Percentiles rank a stretch among this genome's conserved stretches.
These are phyloP conservation scores for Aspergillus chevalieri DNA, from an alignment of 2,329 filamentous ascomycete species.

Conservation along the genomic window DNA sequence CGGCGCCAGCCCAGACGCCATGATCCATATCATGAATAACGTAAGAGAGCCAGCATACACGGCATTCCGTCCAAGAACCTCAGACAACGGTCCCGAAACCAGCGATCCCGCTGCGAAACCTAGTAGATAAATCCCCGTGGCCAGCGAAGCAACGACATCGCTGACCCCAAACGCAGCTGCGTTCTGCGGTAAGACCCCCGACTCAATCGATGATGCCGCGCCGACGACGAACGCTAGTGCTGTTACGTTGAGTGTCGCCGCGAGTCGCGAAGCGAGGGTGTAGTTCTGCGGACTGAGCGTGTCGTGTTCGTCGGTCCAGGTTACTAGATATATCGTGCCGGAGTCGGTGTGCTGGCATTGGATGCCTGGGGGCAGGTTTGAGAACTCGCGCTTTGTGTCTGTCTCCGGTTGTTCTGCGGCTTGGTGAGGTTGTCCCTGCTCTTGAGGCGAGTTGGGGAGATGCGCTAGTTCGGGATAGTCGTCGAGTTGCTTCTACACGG, in stretches of 20 bases:
- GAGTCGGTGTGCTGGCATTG: constrained; percentile 7
- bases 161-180: constrained; percentile 43
- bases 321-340: constrained; percentile 31
- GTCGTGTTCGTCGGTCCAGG: constrained; percentile 35
- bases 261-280: constrained; percentile 27
- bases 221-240: constrained; percentile 48
- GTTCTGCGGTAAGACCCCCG: constrained; percentile 43
- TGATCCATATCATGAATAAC: constrained; percentile 46
- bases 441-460: constrained; percentile 1
- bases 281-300: constrained; percentile 36
- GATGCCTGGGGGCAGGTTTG: constrained; percentile 3
- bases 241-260: constrained; percentile 39
- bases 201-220: constrained; percentile 50
- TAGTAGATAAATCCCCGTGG: constrained; percentile 40
- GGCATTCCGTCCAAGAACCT: constrained; percentile 45
- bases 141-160: constrained; percentile 46
- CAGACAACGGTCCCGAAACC: constrained; percentile 45
- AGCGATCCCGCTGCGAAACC: constrained; percentile 46
- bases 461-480: neutral
- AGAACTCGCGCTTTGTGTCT: neutral
- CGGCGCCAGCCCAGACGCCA: constrained; percentile 43
- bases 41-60: constrained; percentile 45
- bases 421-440: neutral
- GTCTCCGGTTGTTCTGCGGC: neutral
- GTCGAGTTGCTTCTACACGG: constrained; percentile 12